Evolutionary conservation across 139 green algal genomes (phyloP), one percentile per base, ranked within the genome.

Genomic region (Gonium pectorale): DNA sequence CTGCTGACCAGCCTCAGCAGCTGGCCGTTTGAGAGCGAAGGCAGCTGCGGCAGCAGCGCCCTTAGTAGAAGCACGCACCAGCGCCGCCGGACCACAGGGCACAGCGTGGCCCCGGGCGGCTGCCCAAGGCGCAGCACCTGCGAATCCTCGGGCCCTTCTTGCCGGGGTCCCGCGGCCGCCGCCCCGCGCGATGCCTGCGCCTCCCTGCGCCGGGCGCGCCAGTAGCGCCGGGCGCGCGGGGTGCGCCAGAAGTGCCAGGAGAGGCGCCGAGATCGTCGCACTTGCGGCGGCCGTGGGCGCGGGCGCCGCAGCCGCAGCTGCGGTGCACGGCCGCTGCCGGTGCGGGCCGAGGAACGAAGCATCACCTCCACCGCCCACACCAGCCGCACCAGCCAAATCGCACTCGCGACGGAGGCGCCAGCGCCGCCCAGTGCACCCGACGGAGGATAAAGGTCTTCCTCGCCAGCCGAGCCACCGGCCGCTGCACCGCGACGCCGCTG

Each of bases 31-130:
- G n/a, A 24, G 27, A 83, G 43, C 31, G 31, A 11, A 33, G 77
- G 46, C 60, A 83, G 62, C 77, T 83, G 77, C 40, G 77, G 77
- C 62, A 73, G 31, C 62, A 83, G 6, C 21, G 62, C 60, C 43
- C 17, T 19, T 22, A 83, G 13, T 62, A 83, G 26, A 22, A 73
- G 33, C 44, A 17, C 15, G 5, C 4, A 40, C 70, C 70, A 79
- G 37, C 46, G 46, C 46, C 70, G 70, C 4, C 26, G 15, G 24
- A 59, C 1, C 13, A 49, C 2, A 11, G 5, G 4, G 24, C 24
- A 3, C 37, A 24, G 60, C 54, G 54, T 63, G 54, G 15, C 21
- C 6, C 21, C 54, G 6, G 21, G n/a, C n/a, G n/a, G n/a, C n/a
- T n/a, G n/a, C n/a, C n/a, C n/a, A n/a, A n/a, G n/a, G n/a, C n/a